These are phyloP conservation scores for Wickerhamiella dianesei DNA, from an alignment of 805 yeast species.

Conservation along the genomic window DNA sequence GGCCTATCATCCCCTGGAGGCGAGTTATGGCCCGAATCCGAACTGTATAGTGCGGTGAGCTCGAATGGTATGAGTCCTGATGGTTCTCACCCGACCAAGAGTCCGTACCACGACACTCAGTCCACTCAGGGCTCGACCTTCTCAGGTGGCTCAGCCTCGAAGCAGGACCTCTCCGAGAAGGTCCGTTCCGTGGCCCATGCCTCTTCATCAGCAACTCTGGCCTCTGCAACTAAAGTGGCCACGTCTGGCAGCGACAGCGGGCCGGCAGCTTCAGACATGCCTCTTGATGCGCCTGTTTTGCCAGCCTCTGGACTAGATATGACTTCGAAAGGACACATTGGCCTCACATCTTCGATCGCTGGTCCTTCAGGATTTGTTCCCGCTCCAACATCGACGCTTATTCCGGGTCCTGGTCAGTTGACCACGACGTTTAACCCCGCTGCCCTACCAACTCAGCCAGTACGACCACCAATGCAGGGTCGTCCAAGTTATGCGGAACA, in stretches of 20 bases:
- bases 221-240: too few relatives aligned
- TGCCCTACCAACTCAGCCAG: background rate
- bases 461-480: background rate
- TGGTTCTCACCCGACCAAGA: background rate
- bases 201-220: too few relatives aligned
- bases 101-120: background rate
- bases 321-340: too few relatives aligned
- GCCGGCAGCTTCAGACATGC: too few relatives aligned
- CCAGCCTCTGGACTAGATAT: too few relatives aligned
- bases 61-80: constrained; percentile 6
- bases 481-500: background rate
- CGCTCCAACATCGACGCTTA: background rate
- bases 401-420: background rate
- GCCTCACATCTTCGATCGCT: background rate
- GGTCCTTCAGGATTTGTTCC: background rate
- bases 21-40: constrained; percentile 11
- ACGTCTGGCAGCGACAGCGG: too few relatives aligned
- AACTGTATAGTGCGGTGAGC: constrained; percentile 8
- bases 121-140: background rate
- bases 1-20: constrained; percentile 1
- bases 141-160: too few relatives aligned
- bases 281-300: too few relatives aligned
- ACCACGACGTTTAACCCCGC: background rate
- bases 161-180: too few relatives aligned
- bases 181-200: too few relatives aligned